Conservation (phyloP, 2,329 filamentous ascomycete genomes). For the Talaromyces sp. region DNA sequence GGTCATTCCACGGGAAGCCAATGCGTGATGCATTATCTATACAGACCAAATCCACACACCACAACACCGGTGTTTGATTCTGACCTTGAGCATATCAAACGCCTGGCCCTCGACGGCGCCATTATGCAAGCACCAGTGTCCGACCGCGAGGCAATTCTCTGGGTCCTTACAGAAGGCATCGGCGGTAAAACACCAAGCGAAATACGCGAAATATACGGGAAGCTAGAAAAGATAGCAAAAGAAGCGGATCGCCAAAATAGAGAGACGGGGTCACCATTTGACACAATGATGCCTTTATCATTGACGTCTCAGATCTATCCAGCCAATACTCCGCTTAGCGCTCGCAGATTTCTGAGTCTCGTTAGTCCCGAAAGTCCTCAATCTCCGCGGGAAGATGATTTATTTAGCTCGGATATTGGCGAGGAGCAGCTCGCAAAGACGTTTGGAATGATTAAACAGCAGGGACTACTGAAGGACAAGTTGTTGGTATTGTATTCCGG, state of each 20-base stretch:
- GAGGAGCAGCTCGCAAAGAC: constrained; percentile 54
- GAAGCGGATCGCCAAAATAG: not conserved
- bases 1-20: constrained; percentile 63
- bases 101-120: constrained; percentile 61
- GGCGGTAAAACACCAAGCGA: constrained; percentile 30
- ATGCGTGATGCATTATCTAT: constrained; percentile 59
- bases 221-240: constrained; percentile 29
- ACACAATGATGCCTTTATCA: constrained; percentile 25
- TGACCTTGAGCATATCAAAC: constrained; percentile 33
- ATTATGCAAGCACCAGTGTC: constrained; percentile 72
- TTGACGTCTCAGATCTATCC: constrained; percentile 27
- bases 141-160: constrained; percentile 64
- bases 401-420: constrained; percentile 68
- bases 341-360: constrained; percentile 55
- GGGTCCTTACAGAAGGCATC: constrained; percentile 36
- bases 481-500: constrained; percentile 66
- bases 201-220: constrained; percentile 47
- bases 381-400: constrained; percentile 69
- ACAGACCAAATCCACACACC: constrained; percentile 30
- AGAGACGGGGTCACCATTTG: not conserved
- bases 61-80: constrained; percentile 24
- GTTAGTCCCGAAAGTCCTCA: constrained; percentile 44
- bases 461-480: constrained; percentile 38
- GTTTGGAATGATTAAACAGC: constrained; percentile 60
- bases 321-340: constrained; percentile 45